Conservation (phyloP, 768 basidiomycete genomes). For the Xerocomus spinulosus region DNA sequence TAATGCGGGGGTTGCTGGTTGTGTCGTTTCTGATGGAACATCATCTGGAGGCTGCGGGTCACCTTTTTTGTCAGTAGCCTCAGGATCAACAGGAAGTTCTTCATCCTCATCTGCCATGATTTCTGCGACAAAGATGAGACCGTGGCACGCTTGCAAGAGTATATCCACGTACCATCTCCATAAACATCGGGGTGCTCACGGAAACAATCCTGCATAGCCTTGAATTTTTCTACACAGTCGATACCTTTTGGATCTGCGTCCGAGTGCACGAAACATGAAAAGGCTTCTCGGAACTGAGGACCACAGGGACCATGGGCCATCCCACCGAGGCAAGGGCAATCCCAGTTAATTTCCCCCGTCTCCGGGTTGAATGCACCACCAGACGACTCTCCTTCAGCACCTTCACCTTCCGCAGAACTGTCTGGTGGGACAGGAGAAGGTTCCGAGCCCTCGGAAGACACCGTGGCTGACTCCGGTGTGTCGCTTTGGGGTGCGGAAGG, state of each 20-base stretch:
- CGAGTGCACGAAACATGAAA: constrained; percentile 94
- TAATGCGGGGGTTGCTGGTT: constrained; percentile 9
- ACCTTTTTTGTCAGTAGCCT: constrained; percentile 6
- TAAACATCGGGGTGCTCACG: constrained; percentile 94
- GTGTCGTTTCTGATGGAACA: constrained; percentile 7
- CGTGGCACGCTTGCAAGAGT: not conserved
- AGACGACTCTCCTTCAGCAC: constrained; percentile 25
- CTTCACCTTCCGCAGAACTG: constrained; percentile 18
- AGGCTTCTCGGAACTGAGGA: constrained; percentile 86
- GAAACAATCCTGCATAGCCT: constrained; percentile 97
- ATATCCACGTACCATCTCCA: constrained; percentile 67
- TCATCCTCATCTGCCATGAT: constrained; percentile 69
- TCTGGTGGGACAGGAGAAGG: constrained; percentile 8
- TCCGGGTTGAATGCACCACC: constrained; percentile 84
- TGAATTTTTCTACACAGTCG: constrained; percentile 96
- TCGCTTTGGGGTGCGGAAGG: constrained; percentile 12
- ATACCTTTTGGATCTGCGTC: constrained; percentile 97
- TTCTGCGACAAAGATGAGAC: constrained; percentile 37
- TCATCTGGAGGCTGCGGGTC: constrained; percentile 3
- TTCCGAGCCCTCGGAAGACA: constrained; percentile 3
- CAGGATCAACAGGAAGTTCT: constrained; percentile 17
- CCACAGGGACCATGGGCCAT: constrained; percentile 99
- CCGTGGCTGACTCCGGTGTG: constrained; percentile 13
- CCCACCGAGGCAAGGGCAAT: constrained; percentile 96
- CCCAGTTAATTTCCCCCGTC: constrained; percentile 99